Conservation (phyloP, 768 basidiomycete species). For the Lactarius tabidus region DNA sequence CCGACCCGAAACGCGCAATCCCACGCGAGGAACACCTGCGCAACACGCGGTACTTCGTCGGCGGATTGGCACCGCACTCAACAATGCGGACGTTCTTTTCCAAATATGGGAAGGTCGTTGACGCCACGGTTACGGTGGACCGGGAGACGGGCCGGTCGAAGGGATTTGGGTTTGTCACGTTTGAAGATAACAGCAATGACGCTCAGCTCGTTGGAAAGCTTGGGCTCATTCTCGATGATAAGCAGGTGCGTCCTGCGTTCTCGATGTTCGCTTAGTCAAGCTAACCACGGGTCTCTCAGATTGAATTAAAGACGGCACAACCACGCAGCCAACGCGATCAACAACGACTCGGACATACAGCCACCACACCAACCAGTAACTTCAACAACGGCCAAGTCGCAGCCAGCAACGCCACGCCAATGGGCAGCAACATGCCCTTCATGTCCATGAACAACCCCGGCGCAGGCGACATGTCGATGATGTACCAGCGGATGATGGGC, state of each 20-base stretch:
- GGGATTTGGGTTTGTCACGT: constrained; percentile 97
- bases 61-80: constrained; percentile 88
- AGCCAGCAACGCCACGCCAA: constrained; percentile 27
- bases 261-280: not conserved
- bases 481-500: constrained; percentile 95
- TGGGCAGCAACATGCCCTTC: constrained; percentile 37
- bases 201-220: constrained; percentile 86
- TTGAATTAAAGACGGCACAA: constrained; percentile 96
- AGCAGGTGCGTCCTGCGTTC: constrained; percentile 60
- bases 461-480: constrained; percentile 33
- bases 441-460: constrained; percentile 34
- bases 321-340: constrained; percentile 78
- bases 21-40: constrained; percentile 93
- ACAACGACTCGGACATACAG: constrained; percentile 34
- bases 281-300: constrained; percentile 44
- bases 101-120: constrained; percentile 92
- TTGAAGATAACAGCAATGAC: constrained; percentile 84
- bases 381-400: constrained; percentile 29
- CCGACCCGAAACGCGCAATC: constrained; percentile 98
- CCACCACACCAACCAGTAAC: constrained; percentile 20
- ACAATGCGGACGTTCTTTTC: constrained; percentile 93
- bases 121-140: constrained; percentile 90
- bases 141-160: constrained; percentile 92
- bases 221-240: constrained; percentile 79
- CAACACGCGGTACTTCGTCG: constrained; percentile 93